Evolutionary conservation across 345 rosid species (phyloP), one percentile per base, ranked within the genome.

Genomic region (Linum usitatissimum): DNA sequence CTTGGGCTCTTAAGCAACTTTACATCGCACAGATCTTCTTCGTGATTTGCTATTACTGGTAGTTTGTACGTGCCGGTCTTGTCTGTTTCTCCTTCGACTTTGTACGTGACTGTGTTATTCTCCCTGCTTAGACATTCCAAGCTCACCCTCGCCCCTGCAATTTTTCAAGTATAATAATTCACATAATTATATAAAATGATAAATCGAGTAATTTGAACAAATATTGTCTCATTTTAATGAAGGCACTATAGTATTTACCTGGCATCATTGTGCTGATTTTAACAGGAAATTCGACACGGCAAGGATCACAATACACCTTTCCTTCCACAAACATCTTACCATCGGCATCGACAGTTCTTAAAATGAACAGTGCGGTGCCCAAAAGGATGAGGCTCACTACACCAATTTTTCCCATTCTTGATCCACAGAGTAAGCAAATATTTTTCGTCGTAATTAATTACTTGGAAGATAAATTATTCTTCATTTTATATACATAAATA

Each of bases 271-370:
- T 54, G 53, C 74, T 71, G 28, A 71, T 8, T 9, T 21, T 55
- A 30, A 70, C 65, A 28, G 61, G 18, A 51, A 71, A 71, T 57
- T 66, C 74, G 9, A 71, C 74, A 4, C 74, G 70, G 39, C 74
- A 71, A 45, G 55, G 19, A 57, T 71, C 74, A 23, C 74, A 71
- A 30, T 71, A 71, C 14, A 71, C 66, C 45, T 48, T 55, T 38
- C 74, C 74, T 55, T 64, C 74, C 4, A 60, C 70, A 13, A 18
- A 34, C 19, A 66, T 14, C 21, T 58, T 45, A 1, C 10, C 51
- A 3, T 12, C 51, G 17, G 51, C 18, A 15, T 36, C 17, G 10
- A 23, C n/a, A 2, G 62, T 66, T 30, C 6, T 6, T 53, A 65
- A 9, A 62, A 71, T 13, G 28, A 40, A 60, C 28, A 71, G 66